phyloP scores from a whole-genome alignment of 2,329 filamentous ascomycete genomes.

The Myriosclerotinia duriaeana region DNA sequence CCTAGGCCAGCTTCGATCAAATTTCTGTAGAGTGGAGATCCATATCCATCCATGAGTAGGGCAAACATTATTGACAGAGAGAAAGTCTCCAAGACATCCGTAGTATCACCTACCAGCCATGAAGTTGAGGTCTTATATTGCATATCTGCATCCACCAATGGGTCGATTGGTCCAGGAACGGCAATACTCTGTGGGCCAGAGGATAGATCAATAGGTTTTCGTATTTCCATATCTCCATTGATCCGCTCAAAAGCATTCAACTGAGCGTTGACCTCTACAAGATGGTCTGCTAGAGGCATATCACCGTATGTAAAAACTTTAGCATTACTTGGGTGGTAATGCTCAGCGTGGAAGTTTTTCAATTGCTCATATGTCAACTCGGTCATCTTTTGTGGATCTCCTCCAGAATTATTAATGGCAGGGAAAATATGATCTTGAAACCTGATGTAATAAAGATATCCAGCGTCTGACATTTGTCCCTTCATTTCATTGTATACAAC shows the following conservation, averaged over 20 bases:
- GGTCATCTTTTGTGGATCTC: slow-evolving; percentile 94
- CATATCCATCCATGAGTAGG: slow-evolving; percentile 88
- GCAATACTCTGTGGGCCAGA: slow-evolving; percentile 67
- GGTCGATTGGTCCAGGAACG: slow-evolving; percentile 79
- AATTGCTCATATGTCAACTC: slow-evolving; percentile 90
- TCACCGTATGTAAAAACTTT: slow-evolving; percentile 96
- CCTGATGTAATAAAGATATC: slow-evolving; percentile 91
- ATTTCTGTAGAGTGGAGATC: slow-evolving; percentile 85
- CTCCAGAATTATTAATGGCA: slow-evolving; percentile 92
- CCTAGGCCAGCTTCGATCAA: slow-evolving; percentile 88
- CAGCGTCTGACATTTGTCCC: slow-evolving; percentile 95
- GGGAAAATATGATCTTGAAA: slow-evolving; percentile 96
- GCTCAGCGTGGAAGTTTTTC: slow-evolving; percentile 81
- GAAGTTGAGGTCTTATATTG: slow-evolving; percentile 94
- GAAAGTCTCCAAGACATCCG: slow-evolving; percentile 84
- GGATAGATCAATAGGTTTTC: slow-evolving; percentile 70
- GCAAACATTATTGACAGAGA: slow-evolving; percentile 79
- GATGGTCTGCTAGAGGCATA: slow-evolving; percentile 79
- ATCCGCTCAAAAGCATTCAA: slow-evolving; percentile 73
- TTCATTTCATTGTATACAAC: slow-evolving; percentile 99
- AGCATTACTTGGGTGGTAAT: slow-evolving; percentile 97
- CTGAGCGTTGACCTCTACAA: slow-evolving; percentile 74
- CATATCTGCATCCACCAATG: slow-evolving; percentile 78
- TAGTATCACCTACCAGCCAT: slow-evolving; percentile 84
- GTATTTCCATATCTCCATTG: slow-evolving; percentile 68